These are phyloP conservation scores for Azolla pinnata DNA, from an alignment of 75 land plant species.

Conservation along the genomic window DNA sequence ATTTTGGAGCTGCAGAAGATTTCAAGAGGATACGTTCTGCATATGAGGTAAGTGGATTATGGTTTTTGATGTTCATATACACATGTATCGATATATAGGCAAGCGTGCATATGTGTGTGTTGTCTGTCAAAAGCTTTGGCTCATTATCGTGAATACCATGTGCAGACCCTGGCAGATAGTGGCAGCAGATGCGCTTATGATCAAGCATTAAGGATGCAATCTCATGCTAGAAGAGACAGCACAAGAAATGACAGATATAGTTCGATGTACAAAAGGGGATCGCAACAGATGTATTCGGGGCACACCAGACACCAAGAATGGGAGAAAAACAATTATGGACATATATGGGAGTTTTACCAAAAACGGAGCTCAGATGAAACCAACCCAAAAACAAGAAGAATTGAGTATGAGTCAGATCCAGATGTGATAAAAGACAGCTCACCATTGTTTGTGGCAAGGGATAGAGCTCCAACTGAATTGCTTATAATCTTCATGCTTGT, in stretches of 20 bases:
- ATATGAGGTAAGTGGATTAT: background rate
- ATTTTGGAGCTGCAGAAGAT: background rate
- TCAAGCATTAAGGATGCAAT: background rate
- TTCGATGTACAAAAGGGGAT: too few species aligned
- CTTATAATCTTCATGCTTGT: background rate
- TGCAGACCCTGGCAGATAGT: background rate
- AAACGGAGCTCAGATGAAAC: too few species aligned
- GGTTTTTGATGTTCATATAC: background rate
- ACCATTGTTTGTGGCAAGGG: background rate
- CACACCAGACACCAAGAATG: too few species aligned
- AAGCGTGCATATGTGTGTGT: too few species aligned
- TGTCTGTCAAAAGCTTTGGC: too few species aligned
- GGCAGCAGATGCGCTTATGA: background rate
- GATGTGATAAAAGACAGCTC: background rate
- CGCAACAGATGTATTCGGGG: too few species aligned
- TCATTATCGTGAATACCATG: background rate
- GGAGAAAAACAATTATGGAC: too few species aligned
- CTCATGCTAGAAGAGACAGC: background rate
- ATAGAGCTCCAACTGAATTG: background rate
- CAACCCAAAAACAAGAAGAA: too few species aligned
- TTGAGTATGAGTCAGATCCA: background rate
- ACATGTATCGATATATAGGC: background rate
- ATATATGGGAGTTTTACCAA: too few species aligned
- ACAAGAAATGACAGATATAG: background rate
- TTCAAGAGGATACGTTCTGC: conserved; percentile 1